phyloP scores from a whole-genome alignment of 2,329 filamentous ascomycete genomes.

The Sporothrix brasiliensis region DNA sequence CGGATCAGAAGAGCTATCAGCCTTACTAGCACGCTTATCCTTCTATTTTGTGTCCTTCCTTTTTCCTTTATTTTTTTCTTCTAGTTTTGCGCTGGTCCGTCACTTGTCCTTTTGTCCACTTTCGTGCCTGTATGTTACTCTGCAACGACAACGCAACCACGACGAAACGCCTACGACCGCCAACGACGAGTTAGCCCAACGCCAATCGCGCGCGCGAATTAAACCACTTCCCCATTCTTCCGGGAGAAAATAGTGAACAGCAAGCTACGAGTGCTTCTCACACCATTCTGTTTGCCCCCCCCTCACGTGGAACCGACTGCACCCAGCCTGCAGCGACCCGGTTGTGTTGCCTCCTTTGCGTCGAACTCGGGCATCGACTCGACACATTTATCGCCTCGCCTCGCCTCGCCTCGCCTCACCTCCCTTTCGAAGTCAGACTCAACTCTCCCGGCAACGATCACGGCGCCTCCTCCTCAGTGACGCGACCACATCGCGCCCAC shows the following conservation, averaged over 20 bases:
- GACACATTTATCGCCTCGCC: too few relatives aligned
- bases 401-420: neutral
- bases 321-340: slow-evolving; percentile 13
- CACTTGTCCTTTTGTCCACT: slow-evolving; percentile 14
- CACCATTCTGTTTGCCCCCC: slow-evolving; percentile 10
- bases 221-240: neutral
- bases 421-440: neutral
- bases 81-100: neutral
- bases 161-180: slow-evolving; percentile 19
- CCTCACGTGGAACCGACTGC: slow-evolving; percentile 14
- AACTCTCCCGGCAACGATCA: neutral
- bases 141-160: slow-evolving; percentile 1
- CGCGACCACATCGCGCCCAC: slow-evolving; percentile 7
- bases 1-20: slow-evolving; percentile 9
- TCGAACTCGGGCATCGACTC: slow-evolving; percentile 11
- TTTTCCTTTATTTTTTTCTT: neutral
- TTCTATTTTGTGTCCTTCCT: neutral
- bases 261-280: slow-evolving; percentile 16
- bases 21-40: slow-evolving; percentile 23
- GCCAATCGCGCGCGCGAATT: slow-evolving; percentile 27
- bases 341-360: slow-evolving; percentile 10
- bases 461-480: neutral
- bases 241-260: neutral
- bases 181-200: neutral
- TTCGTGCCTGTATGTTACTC: neutral